Percentiles rank a stretch among this genome's conserved stretches.
These are phyloP conservation scores for Prunus campanulata DNA, from an alignment of 306 rosid genomes.

Conservation along the genomic window DNA sequence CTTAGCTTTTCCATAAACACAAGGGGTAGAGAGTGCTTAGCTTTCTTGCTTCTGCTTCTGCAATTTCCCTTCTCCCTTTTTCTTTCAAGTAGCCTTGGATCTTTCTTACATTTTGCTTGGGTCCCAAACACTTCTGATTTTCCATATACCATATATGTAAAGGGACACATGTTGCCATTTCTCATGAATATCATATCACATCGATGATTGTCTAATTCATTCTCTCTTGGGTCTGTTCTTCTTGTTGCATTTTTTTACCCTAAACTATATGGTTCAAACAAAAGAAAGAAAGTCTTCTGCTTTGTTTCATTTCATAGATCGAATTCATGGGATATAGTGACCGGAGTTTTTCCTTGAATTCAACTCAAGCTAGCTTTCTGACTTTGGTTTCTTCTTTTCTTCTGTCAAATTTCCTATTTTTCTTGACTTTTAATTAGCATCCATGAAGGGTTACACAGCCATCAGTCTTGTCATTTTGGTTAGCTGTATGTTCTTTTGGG, in stretches of 20 bases:
- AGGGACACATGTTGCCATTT: constrained; percentile 28
- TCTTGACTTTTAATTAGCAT: constrained; percentile 3
- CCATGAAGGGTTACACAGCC: constrained; percentile 35
- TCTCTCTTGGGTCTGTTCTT: constrained; percentile 13
- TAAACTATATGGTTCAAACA: too few relatives aligned
- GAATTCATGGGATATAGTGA: neutral
- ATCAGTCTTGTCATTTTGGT: constrained; percentile 20
- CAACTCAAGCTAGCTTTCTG: too few relatives aligned
- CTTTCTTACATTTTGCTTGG: constrained; percentile 32
- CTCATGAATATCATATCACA: constrained; percentile 13
- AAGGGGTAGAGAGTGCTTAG: constrained; percentile 24
- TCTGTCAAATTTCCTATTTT: constrained; percentile 12
- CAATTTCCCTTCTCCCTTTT: constrained; percentile 15
- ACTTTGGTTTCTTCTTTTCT: neutral
- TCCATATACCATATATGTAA: constrained; percentile 14
- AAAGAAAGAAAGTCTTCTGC: too few relatives aligned
- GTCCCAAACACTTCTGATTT: constrained; percentile 17
- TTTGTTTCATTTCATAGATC: neutral
- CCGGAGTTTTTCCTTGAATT: neutral
- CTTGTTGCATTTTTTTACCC: neutral
- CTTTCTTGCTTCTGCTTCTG: constrained; percentile 26
- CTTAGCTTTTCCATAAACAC: constrained; percentile 59
- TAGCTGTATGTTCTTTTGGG: constrained; percentile 33
- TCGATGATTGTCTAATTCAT: constrained; percentile 23
- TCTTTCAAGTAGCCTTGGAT: constrained; percentile 32